Percentiles rank a stretch among this genome's conserved stretches.
Conservation (phyloP, 257 asterid species). For the Rehmannia glutinosa region DNA sequence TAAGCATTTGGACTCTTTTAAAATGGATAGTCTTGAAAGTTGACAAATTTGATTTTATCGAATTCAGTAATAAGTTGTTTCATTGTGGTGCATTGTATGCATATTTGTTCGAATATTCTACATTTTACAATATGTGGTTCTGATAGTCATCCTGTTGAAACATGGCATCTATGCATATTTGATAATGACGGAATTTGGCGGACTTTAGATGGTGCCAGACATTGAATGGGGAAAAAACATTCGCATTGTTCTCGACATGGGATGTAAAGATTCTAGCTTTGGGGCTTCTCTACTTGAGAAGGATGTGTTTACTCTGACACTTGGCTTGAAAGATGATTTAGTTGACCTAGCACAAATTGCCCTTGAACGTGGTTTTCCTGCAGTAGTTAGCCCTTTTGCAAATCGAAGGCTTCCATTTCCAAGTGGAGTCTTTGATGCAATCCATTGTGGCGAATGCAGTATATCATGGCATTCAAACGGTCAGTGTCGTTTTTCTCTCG, state of each 20-base stretch:
- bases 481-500: slow-evolving; percentile 30
- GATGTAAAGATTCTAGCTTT: slow-evolving; percentile 86
- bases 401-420: slow-evolving; percentile 83
- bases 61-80: background rate
- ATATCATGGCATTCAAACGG: slow-evolving; percentile 86
- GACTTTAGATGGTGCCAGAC: slow-evolving; percentile 91
- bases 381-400: slow-evolving; percentile 72
- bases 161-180: too few relatives aligned
- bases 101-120: background rate
- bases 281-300: slow-evolving; percentile 69
- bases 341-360: slow-evolving; percentile 85
- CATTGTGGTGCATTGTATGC: background rate
- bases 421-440: slow-evolving; percentile 86
- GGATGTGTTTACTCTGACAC: slow-evolving; percentile 65
- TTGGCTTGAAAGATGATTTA: slow-evolving; percentile 86
- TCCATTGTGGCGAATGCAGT: slow-evolving; percentile 83
- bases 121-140: too few relatives aligned
- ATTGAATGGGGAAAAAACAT: slow-evolving; percentile 96
- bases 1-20: too few relatives aligned
- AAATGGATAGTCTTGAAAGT: too few relatives aligned
- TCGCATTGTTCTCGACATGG: slow-evolving; percentile 78
- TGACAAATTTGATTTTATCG: background rate
- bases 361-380: slow-evolving; percentile 94
- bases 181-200: too few relatives aligned
- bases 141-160: too few relatives aligned